Evolutionary conservation across 2,329 filamentous ascomycete species (phyloP).

Genomic region (Aspergillus ochraceoroseus): DNA sequence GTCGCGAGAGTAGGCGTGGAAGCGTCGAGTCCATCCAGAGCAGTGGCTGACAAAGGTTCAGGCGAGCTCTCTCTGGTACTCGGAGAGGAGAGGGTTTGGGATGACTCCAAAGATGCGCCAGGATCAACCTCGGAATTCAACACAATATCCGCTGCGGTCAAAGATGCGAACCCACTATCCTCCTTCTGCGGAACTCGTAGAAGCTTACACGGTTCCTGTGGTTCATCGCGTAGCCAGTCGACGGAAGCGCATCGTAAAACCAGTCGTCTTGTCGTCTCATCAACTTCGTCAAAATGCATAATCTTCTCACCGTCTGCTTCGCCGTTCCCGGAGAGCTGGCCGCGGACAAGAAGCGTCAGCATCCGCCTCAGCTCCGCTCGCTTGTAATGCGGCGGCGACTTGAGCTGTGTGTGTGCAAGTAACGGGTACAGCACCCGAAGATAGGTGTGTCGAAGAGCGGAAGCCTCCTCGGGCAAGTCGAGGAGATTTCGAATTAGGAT

Average conservation of each 20-base stretch:
- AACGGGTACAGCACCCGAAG: conserved; percentile 87
- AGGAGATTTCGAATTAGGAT: conserved; percentile 96
- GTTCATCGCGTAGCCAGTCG: conserved; percentile 43
- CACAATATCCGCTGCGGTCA: conserved; percentile 10
- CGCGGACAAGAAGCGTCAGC: conserved; percentile 66
- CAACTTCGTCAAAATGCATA: conserved; percentile 48
- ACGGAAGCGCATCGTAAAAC: conserved; percentile 46
- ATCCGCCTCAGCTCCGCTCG: conserved; percentile 74
- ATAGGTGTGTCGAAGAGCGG: conserved; percentile 80
- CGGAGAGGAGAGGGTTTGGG: conserved; percentile 34
- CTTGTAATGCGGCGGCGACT: conserved; percentile 84
- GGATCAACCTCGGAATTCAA: conserved; percentile 18
- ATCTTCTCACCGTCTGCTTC: conserved; percentile 44
- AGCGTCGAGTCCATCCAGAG: conserved; percentile 29
- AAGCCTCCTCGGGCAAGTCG: conserved; percentile 78
- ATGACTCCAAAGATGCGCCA: conserved; percentile 31
- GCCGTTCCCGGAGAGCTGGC: conserved; percentile 58
- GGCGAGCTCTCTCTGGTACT: conserved; percentile 33
- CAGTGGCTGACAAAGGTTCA: conserved; percentile 47
- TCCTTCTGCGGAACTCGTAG: conserved; percentile 1
- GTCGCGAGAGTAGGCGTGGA: conserved; percentile 22
- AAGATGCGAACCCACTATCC: conserved; percentile 15
- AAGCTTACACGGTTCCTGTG: conserved; percentile 15
- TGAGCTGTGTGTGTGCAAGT: conserved; percentile 84
- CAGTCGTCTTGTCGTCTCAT: conserved; percentile 47